Conservation (phyloP, 768 basidiomycete species). For the Suillus paluster region DNA sequence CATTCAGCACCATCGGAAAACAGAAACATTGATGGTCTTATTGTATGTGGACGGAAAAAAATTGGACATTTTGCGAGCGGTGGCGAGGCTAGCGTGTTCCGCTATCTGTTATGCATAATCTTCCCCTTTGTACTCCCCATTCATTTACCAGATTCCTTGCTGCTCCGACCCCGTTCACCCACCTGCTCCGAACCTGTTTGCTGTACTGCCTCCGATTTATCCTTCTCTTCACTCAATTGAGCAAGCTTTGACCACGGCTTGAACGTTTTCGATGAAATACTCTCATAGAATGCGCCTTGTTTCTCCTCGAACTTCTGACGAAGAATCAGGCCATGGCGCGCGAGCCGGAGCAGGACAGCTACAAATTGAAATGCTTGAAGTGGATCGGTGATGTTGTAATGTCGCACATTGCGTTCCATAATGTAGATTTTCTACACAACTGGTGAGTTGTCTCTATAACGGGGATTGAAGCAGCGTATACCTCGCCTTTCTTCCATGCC, state of each 20-base stretch:
- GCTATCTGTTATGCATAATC: too few relatives aligned
- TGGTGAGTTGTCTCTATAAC: neutral
- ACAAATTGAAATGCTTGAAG: neutral
- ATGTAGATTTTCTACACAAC: neutral
- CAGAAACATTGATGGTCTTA: too few relatives aligned
- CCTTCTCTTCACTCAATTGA: neutral
- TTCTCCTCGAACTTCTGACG: neutral
- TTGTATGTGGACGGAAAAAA: too few relatives aligned
- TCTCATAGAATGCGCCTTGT: neutral
- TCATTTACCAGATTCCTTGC: too few relatives aligned
- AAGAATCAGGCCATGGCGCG: neutral
- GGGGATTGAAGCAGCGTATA: neutral
- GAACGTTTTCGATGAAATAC: too few relatives aligned
- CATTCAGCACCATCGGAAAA: too few relatives aligned
- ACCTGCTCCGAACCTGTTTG: neutral
- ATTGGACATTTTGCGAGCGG: too few relatives aligned
- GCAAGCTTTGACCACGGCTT: neutral
- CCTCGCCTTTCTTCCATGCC: neutral
- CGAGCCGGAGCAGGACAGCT: neutral
- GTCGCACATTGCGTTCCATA: neutral
- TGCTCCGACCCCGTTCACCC: too few relatives aligned
- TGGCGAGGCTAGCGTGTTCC: too few relatives aligned
- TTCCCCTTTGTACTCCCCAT: too few relatives aligned
- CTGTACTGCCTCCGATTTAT: neutral
- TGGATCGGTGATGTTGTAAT: neutral